These are phyloP conservation scores for Plantago lanceolata DNA, from an alignment of 305 asterid genomes.

Conservation along the genomic window DNA sequence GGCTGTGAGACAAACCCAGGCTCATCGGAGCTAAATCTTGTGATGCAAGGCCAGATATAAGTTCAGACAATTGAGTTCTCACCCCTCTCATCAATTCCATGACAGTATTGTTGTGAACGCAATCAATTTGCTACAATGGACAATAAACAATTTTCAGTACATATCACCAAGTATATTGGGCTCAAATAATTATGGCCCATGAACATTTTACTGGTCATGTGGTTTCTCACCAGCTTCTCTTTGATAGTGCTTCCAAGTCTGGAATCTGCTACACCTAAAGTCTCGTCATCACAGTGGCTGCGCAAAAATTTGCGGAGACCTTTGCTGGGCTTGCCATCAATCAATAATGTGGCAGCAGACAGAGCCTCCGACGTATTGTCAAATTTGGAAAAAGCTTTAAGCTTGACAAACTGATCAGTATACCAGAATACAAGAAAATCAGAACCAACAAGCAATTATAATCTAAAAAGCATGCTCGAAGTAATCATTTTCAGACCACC, in stretches of 20 bases:
- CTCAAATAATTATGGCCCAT: neutral
- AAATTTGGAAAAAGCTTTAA: constrained; percentile 83
- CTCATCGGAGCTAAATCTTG: constrained; percentile 96
- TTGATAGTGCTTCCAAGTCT: constrained; percentile 81
- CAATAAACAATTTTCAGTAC: constrained; percentile 2
- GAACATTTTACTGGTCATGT: neutral
- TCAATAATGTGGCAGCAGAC: constrained; percentile 68
- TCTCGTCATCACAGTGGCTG: constrained; percentile 65
- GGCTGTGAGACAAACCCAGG: constrained; percentile 83
- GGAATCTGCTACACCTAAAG: constrained; percentile 86
- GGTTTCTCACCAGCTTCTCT: constrained; percentile 73
- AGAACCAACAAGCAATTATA: neutral
- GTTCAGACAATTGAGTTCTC: constrained; percentile 76
- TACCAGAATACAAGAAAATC: neutral
- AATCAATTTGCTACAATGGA: constrained; percentile 50
- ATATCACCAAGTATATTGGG: neutral
- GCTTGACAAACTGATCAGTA: constrained; percentile 60
- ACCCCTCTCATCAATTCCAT: constrained; percentile 98
- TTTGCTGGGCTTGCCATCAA: constrained; percentile 88
- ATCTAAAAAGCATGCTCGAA: too few relatives aligned
- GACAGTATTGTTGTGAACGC: constrained; percentile 81
- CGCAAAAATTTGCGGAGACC: constrained; percentile 85
- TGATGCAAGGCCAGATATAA: constrained; percentile 71
- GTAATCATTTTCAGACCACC: neutral
- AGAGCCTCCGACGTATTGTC: constrained; percentile 88